Evolutionary conservation across 1,139 yeast species (phyloP).

Genomic region (Pichia sp.): DNA sequence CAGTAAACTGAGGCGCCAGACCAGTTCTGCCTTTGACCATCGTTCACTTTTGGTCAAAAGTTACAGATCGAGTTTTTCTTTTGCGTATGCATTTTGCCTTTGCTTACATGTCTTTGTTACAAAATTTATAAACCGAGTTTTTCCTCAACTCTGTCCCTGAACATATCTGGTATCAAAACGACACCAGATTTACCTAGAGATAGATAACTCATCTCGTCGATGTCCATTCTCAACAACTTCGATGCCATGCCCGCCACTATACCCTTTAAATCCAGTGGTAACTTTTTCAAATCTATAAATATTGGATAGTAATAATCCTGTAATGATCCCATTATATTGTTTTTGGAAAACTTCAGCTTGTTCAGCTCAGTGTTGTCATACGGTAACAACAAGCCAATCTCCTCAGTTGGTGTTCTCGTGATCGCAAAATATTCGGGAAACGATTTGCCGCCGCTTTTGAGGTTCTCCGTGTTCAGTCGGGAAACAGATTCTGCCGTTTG

Average conservation of each 20-base stretch:
- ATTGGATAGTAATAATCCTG: constrained; percentile 58
- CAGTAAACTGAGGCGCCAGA: too few species aligned
- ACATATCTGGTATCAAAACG: constrained; percentile 54
- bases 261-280: constrained; percentile 62
- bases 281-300: constrained; percentile 47
- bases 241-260: constrained; percentile 66
- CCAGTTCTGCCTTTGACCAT: too few species aligned
- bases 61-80: too few species aligned
- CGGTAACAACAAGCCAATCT: constrained; percentile 53
- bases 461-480: constrained; percentile 30
- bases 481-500: constrained; percentile 35
- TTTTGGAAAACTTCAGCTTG: constrained; percentile 42
- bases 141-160: constrained; percentile 13
- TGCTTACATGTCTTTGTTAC: neutral
- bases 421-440: constrained; percentile 54
- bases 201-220: constrained; percentile 54
- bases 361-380: constrained; percentile 37
- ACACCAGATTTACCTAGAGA: constrained; percentile 62
- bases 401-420: constrained; percentile 51
- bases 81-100: too few species aligned
- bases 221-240: constrained; percentile 35
- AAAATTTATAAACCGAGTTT: constrained; percentile 3
- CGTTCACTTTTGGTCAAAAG: too few species aligned
- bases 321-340: constrained; percentile 49
- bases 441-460: constrained; percentile 24